These are phyloP conservation scores for Paecilomyces sp. DNA, from an alignment of 2,329 filamentous ascomycete genomes.

Conservation along the genomic window DNA sequence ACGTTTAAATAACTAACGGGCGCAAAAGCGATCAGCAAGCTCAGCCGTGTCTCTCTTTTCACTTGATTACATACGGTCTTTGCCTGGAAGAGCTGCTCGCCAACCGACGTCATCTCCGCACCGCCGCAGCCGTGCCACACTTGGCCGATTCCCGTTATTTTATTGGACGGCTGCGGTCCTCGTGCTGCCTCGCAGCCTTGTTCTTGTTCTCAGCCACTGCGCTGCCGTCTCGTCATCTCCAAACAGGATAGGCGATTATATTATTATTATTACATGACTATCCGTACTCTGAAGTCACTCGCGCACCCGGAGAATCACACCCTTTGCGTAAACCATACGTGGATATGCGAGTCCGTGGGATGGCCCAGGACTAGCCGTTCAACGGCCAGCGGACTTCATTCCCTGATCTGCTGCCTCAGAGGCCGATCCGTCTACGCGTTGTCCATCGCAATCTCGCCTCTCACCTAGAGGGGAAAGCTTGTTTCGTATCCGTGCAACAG, in stretches of 20 bases:
- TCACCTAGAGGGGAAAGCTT: background rate
- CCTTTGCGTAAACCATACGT: background rate
- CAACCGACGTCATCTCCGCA: constrained; percentile 7
- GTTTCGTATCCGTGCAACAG: background rate
- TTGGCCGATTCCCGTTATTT: background rate
- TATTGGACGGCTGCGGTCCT: constrained; percentile 2
- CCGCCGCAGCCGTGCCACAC: constrained; percentile 6
- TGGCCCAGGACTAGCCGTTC: background rate
- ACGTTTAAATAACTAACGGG: constrained; percentile 8
- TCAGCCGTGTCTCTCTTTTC: background rate
- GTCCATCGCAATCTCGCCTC: background rate
- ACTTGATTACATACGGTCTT: background rate
- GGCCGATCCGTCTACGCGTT: background rate
- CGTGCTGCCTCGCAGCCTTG: background rate
- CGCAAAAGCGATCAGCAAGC: constrained; percentile 2
- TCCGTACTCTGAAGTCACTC: too few species aligned
- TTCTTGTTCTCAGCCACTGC: background rate
- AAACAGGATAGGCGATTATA: too few species aligned
- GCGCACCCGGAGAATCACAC: background rate
- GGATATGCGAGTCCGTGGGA: background rate
- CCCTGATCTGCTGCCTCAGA: background rate
- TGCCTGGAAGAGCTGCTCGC: background rate
- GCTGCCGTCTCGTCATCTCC: background rate
- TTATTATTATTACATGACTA: too few species aligned
- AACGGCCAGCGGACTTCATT: background rate